Percentiles rank a stretch among this genome's conserved stretches.
phyloP scores from a whole-genome alignment of 2,329 filamentous ascomycete species.

The Fusarium pseudograminearum region DNA sequence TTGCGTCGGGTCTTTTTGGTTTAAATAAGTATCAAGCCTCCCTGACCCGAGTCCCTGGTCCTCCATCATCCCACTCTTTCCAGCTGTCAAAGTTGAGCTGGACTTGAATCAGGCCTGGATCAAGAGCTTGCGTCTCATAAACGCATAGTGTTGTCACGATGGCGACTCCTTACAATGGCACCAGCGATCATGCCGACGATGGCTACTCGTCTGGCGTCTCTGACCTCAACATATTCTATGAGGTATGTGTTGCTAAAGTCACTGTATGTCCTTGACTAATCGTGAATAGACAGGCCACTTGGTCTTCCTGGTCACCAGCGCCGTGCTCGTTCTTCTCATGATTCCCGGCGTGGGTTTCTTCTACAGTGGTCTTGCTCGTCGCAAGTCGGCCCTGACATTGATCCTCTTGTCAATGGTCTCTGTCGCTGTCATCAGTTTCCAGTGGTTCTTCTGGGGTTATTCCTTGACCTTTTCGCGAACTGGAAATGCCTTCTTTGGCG shows the following conservation, averaged over 20 bases:
- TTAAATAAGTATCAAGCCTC: constrained; percentile 40
- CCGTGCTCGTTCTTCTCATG: constrained; percentile 89
- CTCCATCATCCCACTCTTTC: constrained; percentile 27
- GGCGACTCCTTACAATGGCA: constrained; percentile 63
- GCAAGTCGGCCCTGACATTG: constrained; percentile 88
- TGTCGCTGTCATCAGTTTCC: constrained; percentile 82
- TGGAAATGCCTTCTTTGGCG: constrained; percentile 81
- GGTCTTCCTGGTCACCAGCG: constrained; percentile 80
- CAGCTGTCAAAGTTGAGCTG: constrained; percentile 28
- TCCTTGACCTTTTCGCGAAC: constrained; percentile 86
- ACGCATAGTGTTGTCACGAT: constrained; percentile 40
- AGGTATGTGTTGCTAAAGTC: constrained; percentile 61
- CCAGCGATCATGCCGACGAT: constrained; percentile 60
- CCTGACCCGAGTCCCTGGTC: constrained; percentile 28
- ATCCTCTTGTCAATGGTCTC: constrained; percentile 89
- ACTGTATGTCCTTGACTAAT: background rate
- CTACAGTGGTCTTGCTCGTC: constrained; percentile 89
- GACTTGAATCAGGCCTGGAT: constrained; percentile 16
- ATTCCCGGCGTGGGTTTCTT: constrained; percentile 95
- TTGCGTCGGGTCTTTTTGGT: constrained; percentile 12
- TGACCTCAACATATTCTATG: constrained; percentile 88
- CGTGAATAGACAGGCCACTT: constrained; percentile 77
- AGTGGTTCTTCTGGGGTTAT: constrained; percentile 98
- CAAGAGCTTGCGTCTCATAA: constrained; percentile 25
- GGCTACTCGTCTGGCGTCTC: constrained; percentile 64